Base-by-base conservation (phyloP, 2,329 filamentous ascomycete genomes). In the Fusarium paranaense region DNA sequence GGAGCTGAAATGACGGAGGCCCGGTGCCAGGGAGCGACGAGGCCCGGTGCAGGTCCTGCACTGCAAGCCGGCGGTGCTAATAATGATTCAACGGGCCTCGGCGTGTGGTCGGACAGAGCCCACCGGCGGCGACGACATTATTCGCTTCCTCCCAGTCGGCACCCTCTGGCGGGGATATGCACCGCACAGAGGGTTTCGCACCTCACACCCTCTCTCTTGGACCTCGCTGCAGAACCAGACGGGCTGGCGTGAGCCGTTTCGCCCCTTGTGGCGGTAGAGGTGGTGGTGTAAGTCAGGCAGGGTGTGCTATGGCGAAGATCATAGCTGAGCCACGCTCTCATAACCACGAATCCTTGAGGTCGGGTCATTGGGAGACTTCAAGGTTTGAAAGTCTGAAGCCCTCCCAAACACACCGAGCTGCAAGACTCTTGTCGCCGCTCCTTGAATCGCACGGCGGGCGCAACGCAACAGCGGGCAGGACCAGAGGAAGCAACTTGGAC, bases 1-100 rank as follows among this genome's bases (percentile, higher is more conserved):
- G 69, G 30, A 74, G 72, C 72, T 74, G 72, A 74, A 74, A 74
- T 74, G 71, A 74, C 68, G 71, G 68, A 72, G 61, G 35, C 69
- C 25, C 30, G 58, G 59, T 62, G 64, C 54, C 62, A 57, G 62
- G 22, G 65, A 58, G 67, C 22, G n/a, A 22, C 50, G 67, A 61
- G 71, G 50, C 38, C 60, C 47, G 66, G 60, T 54, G 60, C 32
- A 57, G 37, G 40, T 16, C 20, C 27, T 40, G 57, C 57, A 30
- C 30, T 37, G 45, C 18, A 32, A 54, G 50, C 50, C 50, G 50
- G 50, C 52, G 57, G 71, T 69, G 60, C 38, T 7, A 61, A 50
- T 20, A 54, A 73, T 73, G 32, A 32, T 60, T 65, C 64, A 60
- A 74, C 69, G 57, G 68, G 52, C 54, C 61, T 71, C 71, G 60